phyloP scores from a whole-genome alignment of 2,329 filamentous ascomycete species.

The Aspergillus ustus region DNA sequence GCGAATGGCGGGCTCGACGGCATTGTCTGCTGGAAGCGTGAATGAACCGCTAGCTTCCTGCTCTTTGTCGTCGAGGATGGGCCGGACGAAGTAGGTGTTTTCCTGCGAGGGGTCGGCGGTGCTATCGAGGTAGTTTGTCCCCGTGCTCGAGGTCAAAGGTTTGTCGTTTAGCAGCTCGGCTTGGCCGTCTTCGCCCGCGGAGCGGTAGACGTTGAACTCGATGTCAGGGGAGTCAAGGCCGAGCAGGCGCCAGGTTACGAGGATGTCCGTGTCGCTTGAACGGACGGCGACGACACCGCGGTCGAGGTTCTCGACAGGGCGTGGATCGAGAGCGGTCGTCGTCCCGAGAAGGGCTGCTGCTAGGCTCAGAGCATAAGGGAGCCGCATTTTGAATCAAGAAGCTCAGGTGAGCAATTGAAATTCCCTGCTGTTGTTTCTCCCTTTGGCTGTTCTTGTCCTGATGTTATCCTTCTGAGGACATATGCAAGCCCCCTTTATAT shows the following conservation, averaged over 20 bases:
- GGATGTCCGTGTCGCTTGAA: not conserved
- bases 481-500: not conserved
- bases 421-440: not conserved
- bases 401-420: not conserved
- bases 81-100: slow-evolving; percentile 9
- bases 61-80: slow-evolving; percentile 3
- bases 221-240: slow-evolving; percentile 10
- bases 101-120: not conserved
- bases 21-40: not conserved
- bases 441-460: not conserved
- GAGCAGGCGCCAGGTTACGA: slow-evolving; percentile 11
- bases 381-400: not conserved
- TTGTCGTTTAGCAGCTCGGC: not conserved
- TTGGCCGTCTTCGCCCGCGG: not conserved
- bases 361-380: not conserved
- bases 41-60: not conserved
- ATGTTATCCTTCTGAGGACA: not conserved
- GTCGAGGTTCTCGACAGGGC: slow-evolving; percentile 12
- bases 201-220: slow-evolving; percentile 14
- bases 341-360: not conserved
- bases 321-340: not conserved
- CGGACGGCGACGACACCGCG: slow-evolving; percentile 12
- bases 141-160: not conserved
- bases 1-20: slow-evolving; percentile 3
- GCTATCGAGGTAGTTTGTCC: slow-evolving; percentile 11